phyloP scores from a whole-genome alignment of 495 filamentous ascomycete genomes.

The Penicillium goetzii region DNA sequence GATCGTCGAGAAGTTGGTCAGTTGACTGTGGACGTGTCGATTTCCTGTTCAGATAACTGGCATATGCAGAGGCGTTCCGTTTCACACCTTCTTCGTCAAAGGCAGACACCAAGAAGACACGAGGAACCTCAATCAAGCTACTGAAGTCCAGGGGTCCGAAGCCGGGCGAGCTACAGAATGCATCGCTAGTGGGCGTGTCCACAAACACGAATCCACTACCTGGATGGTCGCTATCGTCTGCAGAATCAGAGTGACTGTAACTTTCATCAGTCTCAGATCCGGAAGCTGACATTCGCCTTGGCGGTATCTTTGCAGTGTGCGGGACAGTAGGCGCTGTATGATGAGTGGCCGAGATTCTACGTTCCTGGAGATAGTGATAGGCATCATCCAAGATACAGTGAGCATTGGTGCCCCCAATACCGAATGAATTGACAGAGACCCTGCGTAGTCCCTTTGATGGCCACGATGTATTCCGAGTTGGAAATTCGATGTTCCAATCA shows the following conservation, averaged over 20 bases:
- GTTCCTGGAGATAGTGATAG: constrained; percentile 25
- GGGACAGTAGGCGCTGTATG: constrained; percentile 15
- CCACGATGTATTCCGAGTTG: constrained; percentile 22
- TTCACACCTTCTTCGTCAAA: constrained; percentile 39
- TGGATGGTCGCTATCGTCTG: constrained; percentile 17
- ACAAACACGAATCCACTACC: constrained; percentile 12
- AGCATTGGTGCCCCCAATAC: constrained; percentile 67
- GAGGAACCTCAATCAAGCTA: constrained; percentile 19
- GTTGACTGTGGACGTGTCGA: background rate
- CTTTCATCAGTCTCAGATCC: background rate
- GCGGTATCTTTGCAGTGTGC: background rate
- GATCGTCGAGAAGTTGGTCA: constrained; percentile 25
- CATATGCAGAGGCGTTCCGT: constrained; percentile 27
- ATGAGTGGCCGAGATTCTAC: constrained; percentile 14
- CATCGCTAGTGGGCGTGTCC: constrained; percentile 23
- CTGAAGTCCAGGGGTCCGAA: background rate
- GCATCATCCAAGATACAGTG: constrained; percentile 62
- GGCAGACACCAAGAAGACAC: constrained; percentile 32
- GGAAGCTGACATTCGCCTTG: background rate
- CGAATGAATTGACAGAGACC: constrained; percentile 60
- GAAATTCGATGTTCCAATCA: constrained; percentile 27
- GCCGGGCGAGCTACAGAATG: constrained; percentile 9
- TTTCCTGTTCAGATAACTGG: constrained; percentile 26
- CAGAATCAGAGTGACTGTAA: constrained; percentile 9
- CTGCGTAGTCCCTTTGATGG: constrained; percentile 44